Base-by-base conservation (phyloP, 495 filamentous ascomycete species). In the Cercophora sp. region DNA sequence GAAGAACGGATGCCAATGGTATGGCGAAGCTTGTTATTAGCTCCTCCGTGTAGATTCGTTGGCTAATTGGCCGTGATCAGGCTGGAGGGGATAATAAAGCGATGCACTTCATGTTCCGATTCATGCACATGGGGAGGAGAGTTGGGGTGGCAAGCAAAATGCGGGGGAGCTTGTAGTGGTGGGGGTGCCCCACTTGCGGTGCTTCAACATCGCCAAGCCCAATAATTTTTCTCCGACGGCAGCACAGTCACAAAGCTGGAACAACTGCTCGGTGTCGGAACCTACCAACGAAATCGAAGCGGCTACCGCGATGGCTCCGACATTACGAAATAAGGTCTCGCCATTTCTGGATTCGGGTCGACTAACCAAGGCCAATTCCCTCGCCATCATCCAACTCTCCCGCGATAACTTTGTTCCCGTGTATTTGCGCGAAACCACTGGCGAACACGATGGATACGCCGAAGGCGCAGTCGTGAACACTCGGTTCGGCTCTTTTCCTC, bases 401-500 rank as follows among this genome's bases (percentile, higher is more conserved):
- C 85, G 91, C 69, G 91, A 96, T 70, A 82, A 85, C 44, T 80
- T 87, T 48, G 73, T 86, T 41, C 90, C 92, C 20, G 74, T 85
- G 15, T 79, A 90, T 61, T 82, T 96, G 48, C 76, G 76, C 41
- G 68, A 76, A 22, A 68, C 75, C 20, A 75, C 82, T 22, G 81
- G 80, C 19, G 72, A 80, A 43, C 74, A 82, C 57, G 79, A 81
- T 52, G 87, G 88, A 55, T 89, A 91, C 58, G 77, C 78, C 20
- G 89, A 93, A 64, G 89, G 88, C 49, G 84, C 85, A 51, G 87
- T 96, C 8, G 81, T 86, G 50, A 97, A 93, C 66, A 99, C 93
- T 2, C 85, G 91, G 8, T 99, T 95, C 61, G 93, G 93, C 20
- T 92, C 90, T 4, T 99, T 94, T 60, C 93, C 93, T 0, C 92